These are phyloP conservation scores for Colletotrichum sp. DNA, from an alignment of 2,329 filamentous ascomycete species.

Conservation along the genomic window DNA sequence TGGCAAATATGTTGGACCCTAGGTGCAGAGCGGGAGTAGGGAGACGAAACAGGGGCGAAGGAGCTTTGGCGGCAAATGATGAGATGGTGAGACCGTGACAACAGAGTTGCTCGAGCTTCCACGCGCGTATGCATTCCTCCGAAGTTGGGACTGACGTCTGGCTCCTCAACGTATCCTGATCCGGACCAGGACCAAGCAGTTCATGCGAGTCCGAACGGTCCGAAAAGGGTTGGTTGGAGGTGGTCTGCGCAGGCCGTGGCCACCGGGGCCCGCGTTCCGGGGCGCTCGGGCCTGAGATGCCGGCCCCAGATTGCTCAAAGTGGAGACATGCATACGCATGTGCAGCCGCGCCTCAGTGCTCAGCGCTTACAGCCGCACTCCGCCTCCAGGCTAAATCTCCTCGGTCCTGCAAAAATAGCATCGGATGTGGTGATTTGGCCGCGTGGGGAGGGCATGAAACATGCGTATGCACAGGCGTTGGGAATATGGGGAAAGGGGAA, in stretches of 20 bases:
- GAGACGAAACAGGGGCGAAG: neutral
- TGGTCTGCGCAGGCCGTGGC: neutral
- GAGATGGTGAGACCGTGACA: neutral
- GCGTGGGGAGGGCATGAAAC: neutral
- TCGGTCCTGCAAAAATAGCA: constrained; percentile 20
- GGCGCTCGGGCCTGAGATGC: neutral
- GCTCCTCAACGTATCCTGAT: neutral
- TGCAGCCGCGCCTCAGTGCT: constrained; percentile 41
- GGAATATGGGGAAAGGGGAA: neutral
- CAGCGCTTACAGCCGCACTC: constrained; percentile 27
- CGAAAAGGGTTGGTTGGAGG: neutral
- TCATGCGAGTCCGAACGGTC: constrained; percentile 16
- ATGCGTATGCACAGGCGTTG: constrained; percentile 2
- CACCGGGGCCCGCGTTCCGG: neutral
- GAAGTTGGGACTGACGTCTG: neutral
- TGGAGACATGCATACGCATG: constrained; percentile 2
- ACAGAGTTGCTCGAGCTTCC: neutral
- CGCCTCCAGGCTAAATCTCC: neutral
- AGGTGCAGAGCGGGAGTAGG: neutral
- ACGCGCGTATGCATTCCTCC: neutral
- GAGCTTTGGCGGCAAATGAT: neutral
- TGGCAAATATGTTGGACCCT: neutral
- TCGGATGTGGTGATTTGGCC: neutral
- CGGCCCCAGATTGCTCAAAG: neutral
- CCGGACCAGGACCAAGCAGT: neutral